Evolutionary conservation across 805 yeast species (phyloP).

Genomic region (Candida ficus): DNA sequence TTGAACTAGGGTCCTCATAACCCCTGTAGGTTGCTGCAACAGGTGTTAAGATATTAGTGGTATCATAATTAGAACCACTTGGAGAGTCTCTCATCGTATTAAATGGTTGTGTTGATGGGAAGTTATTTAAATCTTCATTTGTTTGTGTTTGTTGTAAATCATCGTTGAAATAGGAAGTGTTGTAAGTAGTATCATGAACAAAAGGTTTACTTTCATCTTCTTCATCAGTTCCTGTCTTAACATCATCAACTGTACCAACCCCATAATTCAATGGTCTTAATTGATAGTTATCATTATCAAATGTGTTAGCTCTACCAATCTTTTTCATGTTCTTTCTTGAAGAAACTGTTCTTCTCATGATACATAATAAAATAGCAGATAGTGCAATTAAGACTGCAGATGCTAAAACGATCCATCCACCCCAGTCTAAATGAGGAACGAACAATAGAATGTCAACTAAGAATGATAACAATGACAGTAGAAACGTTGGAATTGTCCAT

Average conservation of each 20-base stretch:
- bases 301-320: constrained; percentile 7
- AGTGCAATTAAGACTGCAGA: constrained; percentile 63
- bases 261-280: constrained; percentile 23
- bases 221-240: constrained; percentile 15
- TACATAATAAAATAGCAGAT: constrained; percentile 61
- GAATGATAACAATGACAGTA: constrained; percentile 67
- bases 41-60: constrained; percentile 17
- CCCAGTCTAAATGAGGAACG: constrained; percentile 68
- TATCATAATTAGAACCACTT: constrained; percentile 7
- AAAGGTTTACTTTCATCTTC: constrained; percentile 17
- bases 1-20: constrained; percentile 12
- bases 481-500: constrained; percentile 62
- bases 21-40: constrained; percentile 19
- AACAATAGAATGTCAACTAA: constrained; percentile 79
- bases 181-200: constrained; percentile 12
- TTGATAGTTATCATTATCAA: constrained; percentile 19
- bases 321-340: constrained; percentile 22
- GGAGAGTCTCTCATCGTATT: constrained; percentile 17
- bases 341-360: constrained; percentile 62
- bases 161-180: constrained; percentile 11
- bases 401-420: constrained; percentile 79
- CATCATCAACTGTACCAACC: constrained; percentile 23
- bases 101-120: constrained; percentile 16
- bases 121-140: constrained; percentile 15
- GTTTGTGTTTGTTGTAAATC: constrained; percentile 10